Evolutionary conservation across 345 rosid species (phyloP).

Genomic region (Arabis hirsuta): DNA sequence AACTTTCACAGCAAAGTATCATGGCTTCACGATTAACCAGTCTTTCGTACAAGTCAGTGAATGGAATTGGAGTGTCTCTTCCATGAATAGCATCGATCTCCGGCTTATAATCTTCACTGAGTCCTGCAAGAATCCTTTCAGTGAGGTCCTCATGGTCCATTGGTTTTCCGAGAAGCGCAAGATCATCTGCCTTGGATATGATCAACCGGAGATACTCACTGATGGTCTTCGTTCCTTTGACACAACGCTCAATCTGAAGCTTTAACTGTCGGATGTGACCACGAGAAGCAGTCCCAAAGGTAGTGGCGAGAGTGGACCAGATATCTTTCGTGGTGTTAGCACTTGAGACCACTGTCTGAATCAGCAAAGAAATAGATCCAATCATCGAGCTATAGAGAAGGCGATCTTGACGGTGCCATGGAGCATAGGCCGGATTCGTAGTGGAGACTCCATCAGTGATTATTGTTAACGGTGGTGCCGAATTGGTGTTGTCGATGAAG

Average conservation of each 20-base stretch:
- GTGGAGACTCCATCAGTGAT: too few relatives aligned
- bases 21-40: background rate
- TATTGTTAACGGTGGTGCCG: too few relatives aligned
- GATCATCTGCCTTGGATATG: background rate
- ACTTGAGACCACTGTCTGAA: too few relatives aligned
- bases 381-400: too few relatives aligned
- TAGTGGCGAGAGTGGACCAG: too few relatives aligned
- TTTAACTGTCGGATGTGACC: too few relatives aligned
- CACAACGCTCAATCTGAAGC: too few relatives aligned
- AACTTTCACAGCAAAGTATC: background rate
- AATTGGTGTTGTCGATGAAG: background rate
- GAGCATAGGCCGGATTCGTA: too few relatives aligned
- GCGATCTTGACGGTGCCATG: too few relatives aligned
- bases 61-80: background rate
- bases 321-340: too few relatives aligned
- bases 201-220: background rate
- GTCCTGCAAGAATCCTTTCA: background rate
- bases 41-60: constrained; percentile 17
- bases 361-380: too few relatives aligned
- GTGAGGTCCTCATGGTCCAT: constrained; percentile 3
- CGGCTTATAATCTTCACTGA: constrained; percentile 3
- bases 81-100: background rate
- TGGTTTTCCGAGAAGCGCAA: constrained; percentile 11
- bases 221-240: constrained; percentile 1
- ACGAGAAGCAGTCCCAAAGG: too few relatives aligned